These are phyloP conservation scores for Cudoniella acicularis DNA, from an alignment of 495 filamentous ascomycete species.

Conservation along the genomic window DNA sequence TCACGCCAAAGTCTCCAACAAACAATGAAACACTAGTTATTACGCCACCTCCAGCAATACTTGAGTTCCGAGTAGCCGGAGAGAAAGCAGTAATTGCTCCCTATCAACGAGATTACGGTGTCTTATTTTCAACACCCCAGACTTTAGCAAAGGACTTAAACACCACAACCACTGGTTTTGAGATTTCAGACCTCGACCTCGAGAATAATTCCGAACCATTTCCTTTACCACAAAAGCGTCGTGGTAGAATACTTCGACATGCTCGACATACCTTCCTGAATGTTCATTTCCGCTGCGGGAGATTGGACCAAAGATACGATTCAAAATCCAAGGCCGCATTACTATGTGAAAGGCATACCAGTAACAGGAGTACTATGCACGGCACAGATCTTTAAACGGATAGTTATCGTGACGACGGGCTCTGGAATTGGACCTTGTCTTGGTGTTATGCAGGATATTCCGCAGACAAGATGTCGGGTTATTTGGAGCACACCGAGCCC, in stretches of 20 bases:
- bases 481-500: conserved; percentile 45
- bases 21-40: neutral
- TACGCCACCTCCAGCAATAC: neutral
- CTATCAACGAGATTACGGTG: neutral
- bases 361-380: conserved; percentile 69
- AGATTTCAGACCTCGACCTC: neutral
- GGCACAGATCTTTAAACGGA: conserved; percentile 61
- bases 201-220: neutral
- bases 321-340: conserved; percentile 49
- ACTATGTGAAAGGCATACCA: conserved; percentile 49
- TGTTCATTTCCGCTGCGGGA: conserved; percentile 63
- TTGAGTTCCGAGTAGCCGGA: neutral
- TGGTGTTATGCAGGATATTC: conserved; percentile 9
- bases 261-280: neutral
- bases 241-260: neutral
- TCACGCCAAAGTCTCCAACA: neutral
- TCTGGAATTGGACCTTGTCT: conserved; percentile 60
- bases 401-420: conserved; percentile 75
- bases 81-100: neutral
- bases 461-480: conserved; percentile 18
- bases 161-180: too few species aligned
- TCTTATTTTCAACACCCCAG: neutral
- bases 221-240: neutral
- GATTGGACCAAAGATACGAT: conserved; percentile 73
- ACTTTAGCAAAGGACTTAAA: neutral